Conservation (phyloP, 192 early-diverging fungal species). For the Obelidium mucronatum region DNA sequence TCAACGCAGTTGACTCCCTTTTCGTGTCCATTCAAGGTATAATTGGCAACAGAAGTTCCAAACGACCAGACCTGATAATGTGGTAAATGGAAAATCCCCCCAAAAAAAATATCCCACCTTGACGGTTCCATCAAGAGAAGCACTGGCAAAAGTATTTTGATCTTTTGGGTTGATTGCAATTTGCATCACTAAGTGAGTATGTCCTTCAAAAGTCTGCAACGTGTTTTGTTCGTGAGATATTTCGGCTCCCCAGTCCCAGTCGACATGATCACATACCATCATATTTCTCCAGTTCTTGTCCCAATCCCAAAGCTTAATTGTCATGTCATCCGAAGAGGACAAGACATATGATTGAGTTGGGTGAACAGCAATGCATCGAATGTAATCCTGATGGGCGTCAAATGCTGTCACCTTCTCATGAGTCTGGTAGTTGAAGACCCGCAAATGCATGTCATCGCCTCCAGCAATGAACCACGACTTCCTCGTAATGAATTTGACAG, state of each 20-base stretch:
- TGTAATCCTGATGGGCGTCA: conserved; percentile 97
- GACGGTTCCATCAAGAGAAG: conserved; percentile 93
- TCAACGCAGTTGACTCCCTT: conserved; percentile 99
- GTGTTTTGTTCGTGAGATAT: not conserved
- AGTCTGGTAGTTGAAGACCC: conserved; percentile 99
- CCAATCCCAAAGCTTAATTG: conserved; percentile 99
- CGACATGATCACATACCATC: conserved; percentile 59
- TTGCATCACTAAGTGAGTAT: conserved; percentile 97
- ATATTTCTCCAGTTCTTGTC: conserved; percentile 98
- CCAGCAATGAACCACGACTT: conserved; percentile 98
- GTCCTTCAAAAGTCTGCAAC: conserved; percentile 91
- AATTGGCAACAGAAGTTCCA: conserved; percentile 91
- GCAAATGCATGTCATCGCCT: conserved; percentile 96
- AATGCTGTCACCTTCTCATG: conserved; percentile 96
- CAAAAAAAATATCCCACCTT: conserved; percentile 61
- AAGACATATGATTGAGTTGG: conserved; percentile 94
- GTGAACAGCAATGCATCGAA: conserved; percentile 95
- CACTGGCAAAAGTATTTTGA: conserved; percentile 97
- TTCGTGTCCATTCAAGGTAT: conserved; percentile 95
- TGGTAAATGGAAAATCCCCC: not conserved
- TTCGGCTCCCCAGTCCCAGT: not conserved
- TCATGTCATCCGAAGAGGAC: conserved; percentile 95
- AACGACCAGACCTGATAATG: conserved; percentile 84
- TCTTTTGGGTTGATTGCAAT: conserved; percentile 99
- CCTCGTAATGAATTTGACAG: conserved; percentile 95